These are phyloP conservation scores for Triticum timopheevii DNA, from an alignment of 176 grass and related monocot species.

Conservation along the genomic window DNA sequence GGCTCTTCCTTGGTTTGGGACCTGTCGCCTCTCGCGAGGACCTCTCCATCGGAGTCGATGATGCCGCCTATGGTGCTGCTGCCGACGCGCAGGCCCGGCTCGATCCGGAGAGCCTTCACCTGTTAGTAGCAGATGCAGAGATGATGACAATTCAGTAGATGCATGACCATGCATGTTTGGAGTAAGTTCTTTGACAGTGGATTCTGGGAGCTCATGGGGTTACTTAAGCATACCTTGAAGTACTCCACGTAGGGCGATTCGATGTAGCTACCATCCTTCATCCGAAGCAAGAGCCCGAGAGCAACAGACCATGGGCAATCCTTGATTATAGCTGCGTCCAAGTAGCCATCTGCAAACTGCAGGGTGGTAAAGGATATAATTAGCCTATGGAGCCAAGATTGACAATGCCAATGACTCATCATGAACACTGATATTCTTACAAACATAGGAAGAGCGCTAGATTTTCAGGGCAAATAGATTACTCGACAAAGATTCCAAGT, in stretches of 20 bases:
- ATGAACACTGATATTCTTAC: not conserved
- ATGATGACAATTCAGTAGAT: not conserved
- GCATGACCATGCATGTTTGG: not conserved
- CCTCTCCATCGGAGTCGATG: conserved; percentile 87
- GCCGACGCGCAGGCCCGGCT: conserved; percentile 66
- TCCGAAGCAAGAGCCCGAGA: conserved; percentile 57
- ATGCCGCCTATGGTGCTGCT: conserved; percentile 66
- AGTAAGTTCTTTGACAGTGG: too few species aligned
- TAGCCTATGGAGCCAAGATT: not conserved
- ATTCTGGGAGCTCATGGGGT: not conserved
- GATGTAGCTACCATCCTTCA: conserved; percentile 67
- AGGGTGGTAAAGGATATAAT: conserved; percentile 21
- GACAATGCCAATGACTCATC: not conserved
- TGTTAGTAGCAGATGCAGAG: conserved; percentile 26
- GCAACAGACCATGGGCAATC: conserved; percentile 70
- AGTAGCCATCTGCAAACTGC: conserved; percentile 95
- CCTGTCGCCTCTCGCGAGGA: conserved; percentile 64
- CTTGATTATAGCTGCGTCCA: conserved; percentile 87
- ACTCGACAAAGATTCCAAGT: not conserved
- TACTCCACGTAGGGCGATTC: conserved; percentile 77
- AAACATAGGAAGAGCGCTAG: not conserved
- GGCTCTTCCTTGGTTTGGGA: conserved; percentile 1
- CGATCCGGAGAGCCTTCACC: conserved; percentile 84
- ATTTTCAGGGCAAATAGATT: not conserved
- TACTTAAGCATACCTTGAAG: conserved; percentile 59